A percentile compares a stretch with the other conserved stretches of the same genome.
These are phyloP conservation scores for Striga hermonthica DNA, from an alignment of 305 asterid genomes.

Conservation along the genomic window DNA sequence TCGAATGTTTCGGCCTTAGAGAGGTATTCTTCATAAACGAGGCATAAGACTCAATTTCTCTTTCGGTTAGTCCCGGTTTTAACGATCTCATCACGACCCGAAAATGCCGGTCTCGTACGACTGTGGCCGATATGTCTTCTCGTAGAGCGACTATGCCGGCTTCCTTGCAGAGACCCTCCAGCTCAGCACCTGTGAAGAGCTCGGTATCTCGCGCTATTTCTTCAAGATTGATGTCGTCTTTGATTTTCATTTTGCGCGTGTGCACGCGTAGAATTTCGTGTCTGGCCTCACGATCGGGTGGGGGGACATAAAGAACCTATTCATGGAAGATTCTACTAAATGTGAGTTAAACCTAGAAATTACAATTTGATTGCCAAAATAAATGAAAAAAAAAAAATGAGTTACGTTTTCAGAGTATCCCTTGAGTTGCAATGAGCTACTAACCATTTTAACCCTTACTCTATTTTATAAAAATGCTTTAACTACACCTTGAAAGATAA, in stretches of 20 bases:
- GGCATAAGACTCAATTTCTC: slow-evolving; percentile 58
- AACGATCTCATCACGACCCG: slow-evolving; percentile 51
- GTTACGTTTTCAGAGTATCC: too few species aligned
- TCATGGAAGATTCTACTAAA: neutral
- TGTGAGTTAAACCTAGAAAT: too few species aligned
- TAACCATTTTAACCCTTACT: too few species aligned
- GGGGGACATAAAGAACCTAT: slow-evolving; percentile 85
- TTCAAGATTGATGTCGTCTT: slow-evolving; percentile 53
- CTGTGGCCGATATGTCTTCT: slow-evolving; percentile 72
- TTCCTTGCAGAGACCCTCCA: slow-evolving; percentile 78
- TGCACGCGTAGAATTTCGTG: slow-evolving; percentile 74
- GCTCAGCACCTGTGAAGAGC: slow-evolving; percentile 86
- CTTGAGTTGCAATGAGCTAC: too few species aligned
- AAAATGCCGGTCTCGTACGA: slow-evolving; percentile 68
- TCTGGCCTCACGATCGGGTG: slow-evolving; percentile 80
- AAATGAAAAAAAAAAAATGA: too few species aligned
- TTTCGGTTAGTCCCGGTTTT: slow-evolving; percentile 60
- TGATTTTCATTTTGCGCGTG: slow-evolving; percentile 65
- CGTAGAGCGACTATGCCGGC: slow-evolving; percentile 83
- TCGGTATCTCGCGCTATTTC: slow-evolving; percentile 69
- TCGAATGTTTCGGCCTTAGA: slow-evolving; percentile 16
- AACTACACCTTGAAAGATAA: too few species aligned
- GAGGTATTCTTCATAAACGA: slow-evolving; percentile 56
- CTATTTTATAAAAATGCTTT: too few species aligned
- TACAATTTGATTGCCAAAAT: too few species aligned